Evolutionary conservation across 2,329 filamentous ascomycete species (phyloP).

Genomic region (Aspergillus pseudoglaucus): DNA sequence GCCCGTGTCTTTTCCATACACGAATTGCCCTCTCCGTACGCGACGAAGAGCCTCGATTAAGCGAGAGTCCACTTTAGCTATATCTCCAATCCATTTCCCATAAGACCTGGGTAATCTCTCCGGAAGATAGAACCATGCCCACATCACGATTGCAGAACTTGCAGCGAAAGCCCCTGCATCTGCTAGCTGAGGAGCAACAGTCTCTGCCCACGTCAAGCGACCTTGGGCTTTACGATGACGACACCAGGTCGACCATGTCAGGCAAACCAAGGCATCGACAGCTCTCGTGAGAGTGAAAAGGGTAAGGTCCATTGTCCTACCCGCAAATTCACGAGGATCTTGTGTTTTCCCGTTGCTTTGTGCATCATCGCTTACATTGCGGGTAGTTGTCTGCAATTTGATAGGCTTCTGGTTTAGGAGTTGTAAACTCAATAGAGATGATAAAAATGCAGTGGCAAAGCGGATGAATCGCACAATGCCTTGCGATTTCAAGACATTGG

Average conservation of each 20-base stretch:
- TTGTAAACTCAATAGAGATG: conserved; percentile 45
- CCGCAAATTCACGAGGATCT: conserved; percentile 45
- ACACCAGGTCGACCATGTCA: conserved; percentile 54
- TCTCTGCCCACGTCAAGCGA: conserved; percentile 34
- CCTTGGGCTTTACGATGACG: conserved; percentile 23
- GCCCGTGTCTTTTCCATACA: conserved; percentile 68
- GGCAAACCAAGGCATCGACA: conserved; percentile 62
- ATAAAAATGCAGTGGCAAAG: conserved; percentile 42
- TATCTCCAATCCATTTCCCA: conserved; percentile 73
- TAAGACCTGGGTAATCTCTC: conserved; percentile 65
- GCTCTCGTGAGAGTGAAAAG: conserved; percentile 70
- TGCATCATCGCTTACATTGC: conserved; percentile 4
- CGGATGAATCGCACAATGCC: conserved; percentile 22
- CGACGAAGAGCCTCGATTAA: conserved; percentile 68
- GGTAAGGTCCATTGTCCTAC: conserved; percentile 73
- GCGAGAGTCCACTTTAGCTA: conserved; percentile 66
- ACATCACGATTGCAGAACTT: conserved; percentile 74
- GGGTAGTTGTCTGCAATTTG: conserved; percentile 9
- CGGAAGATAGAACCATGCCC: conserved; percentile 77
- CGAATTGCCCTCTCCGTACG: conserved; percentile 55
- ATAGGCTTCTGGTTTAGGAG: conserved; percentile 40
- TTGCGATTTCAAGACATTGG: conserved; percentile 11
- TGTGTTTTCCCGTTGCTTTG: conserved; percentile 6
- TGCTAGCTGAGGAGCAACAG: conserved; percentile 39
- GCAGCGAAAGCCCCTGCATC: conserved; percentile 66